Percentiles rank a stretch among this genome's conserved stretches.
phyloP scores from a whole-genome alignment of 805 yeast genomes.

The Zygosaccharomyces lentus region DNA sequence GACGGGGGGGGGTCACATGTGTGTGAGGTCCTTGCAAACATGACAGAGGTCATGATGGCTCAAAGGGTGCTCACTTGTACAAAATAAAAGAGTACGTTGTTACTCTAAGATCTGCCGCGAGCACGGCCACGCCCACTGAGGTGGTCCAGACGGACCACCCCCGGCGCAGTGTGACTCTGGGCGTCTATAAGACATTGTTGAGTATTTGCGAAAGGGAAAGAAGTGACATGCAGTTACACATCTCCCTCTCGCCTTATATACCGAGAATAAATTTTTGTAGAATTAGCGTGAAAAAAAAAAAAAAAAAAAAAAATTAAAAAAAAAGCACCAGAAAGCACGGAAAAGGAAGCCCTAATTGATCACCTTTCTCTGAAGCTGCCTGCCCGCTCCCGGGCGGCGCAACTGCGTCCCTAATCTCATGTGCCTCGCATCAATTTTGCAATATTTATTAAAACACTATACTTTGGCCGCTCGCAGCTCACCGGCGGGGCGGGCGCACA shows the following conservation, averaged over 20 bases:
- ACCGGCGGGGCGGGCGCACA: not conserved
- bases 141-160: slow-evolving; percentile 16
- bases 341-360: no score
- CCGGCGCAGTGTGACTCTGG: slow-evolving; percentile 54
- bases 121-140: slow-evolving; percentile 60
- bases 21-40: slow-evolving; percentile 5
- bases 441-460: slow-evolving; percentile 6
- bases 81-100: not conserved
- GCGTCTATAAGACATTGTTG: slow-evolving; percentile 61
- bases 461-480: slow-evolving; percentile 3
- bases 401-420: not conserved
- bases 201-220: slow-evolving; percentile 17
- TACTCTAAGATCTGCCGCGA: slow-evolving; percentile 86
- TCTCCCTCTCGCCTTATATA: slow-evolving; percentile 18
- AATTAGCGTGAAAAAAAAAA: not conserved
- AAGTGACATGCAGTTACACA: not conserved
- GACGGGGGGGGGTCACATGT: not conserved
- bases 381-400: no score
- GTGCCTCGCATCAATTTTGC: slow-evolving; percentile 5
- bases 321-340: not conserved
- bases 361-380: no score
- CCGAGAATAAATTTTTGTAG: slow-evolving; percentile 17
- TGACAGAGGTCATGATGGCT: not conserved
- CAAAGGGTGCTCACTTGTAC: not conserved
- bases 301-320: no score